Evolutionary conservation across 768 basidiomycete species (phyloP).

Genomic region (Lactarius pseudohatsudake): DNA sequence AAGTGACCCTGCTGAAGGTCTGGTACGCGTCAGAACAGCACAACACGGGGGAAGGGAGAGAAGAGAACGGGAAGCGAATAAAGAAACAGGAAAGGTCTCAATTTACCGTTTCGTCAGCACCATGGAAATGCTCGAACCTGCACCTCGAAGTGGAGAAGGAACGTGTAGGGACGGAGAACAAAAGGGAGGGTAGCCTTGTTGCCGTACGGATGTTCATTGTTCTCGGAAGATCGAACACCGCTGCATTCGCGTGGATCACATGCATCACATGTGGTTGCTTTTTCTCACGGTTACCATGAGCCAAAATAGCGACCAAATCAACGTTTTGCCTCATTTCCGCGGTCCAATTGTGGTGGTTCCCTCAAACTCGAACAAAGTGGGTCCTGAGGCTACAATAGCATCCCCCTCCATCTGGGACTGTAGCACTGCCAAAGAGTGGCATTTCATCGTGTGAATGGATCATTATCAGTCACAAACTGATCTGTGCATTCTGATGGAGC

Average conservation of each 20-base stretch:
- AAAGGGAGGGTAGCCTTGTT: neutral
- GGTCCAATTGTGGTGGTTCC: neutral
- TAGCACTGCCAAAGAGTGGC: neutral
- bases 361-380: neutral
- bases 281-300: neutral
- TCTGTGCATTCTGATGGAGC: neutral
- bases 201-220: neutral
- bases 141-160: slow-evolving; percentile 46
- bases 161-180: neutral
- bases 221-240: neutral
- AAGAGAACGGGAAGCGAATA: neutral
- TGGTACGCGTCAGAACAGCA: slow-evolving; percentile 24
- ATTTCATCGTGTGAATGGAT: neutral
- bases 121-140: slow-evolving; percentile 43
- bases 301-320: neutral
- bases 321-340: neutral
- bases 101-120: slow-evolving; percentile 48
- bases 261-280: neutral
- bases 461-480: neutral
- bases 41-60: slow-evolving; percentile 4
- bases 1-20: slow-evolving; percentile 39
- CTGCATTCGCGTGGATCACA: neutral
- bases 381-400: too few species aligned
- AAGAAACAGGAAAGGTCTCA: neutral
- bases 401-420: too few species aligned